Percentiles rank a stretch among this genome's conserved stretches.
Conservation (phyloP, 2,329 filamentous ascomycete genomes). For the Rutstroemia sp. region DNA sequence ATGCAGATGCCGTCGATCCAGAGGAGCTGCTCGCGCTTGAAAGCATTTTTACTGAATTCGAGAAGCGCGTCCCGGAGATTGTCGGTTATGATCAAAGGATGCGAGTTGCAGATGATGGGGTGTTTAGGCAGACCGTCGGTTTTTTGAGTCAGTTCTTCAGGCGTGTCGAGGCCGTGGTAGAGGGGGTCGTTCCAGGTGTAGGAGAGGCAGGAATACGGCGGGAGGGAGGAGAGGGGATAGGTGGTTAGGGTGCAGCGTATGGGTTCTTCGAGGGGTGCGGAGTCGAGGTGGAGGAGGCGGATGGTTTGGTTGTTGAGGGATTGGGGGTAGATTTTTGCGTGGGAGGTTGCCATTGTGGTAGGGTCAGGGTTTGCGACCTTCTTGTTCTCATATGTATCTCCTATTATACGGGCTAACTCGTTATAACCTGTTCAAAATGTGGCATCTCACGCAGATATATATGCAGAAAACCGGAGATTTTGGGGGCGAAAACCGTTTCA, state of each 20-base stretch:
- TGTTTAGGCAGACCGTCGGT: not conserved
- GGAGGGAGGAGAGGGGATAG: not conserved
- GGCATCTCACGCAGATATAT: not conserved
- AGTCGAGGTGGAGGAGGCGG: conserved; percentile 1
- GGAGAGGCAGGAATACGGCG: conserved; percentile 7
- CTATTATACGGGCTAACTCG: too few species aligned
- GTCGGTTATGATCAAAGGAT: not conserved
- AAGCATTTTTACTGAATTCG: not conserved
- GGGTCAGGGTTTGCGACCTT: too few species aligned
- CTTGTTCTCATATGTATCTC: too few species aligned
- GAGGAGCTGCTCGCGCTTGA: not conserved
- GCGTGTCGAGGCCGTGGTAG: not conserved
- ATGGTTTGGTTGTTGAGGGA: not conserved
- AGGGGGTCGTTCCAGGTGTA: conserved; percentile 10
- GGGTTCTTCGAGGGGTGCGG: not conserved
- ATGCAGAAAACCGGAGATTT: not conserved
- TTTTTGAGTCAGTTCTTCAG: not conserved
- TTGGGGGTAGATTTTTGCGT: not conserved
- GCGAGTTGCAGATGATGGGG: not conserved
- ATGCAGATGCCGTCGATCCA: conserved; percentile 18
- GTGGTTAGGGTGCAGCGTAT: not conserved
- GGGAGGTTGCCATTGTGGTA: too few species aligned
- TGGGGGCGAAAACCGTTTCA: not conserved
- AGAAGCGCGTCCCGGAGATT: not conserved
- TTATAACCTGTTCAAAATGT: not conserved